phyloP scores from a whole-genome alignment of 1,284 basidiomycete genomes.

The Wallemia mellicola region DNA sequence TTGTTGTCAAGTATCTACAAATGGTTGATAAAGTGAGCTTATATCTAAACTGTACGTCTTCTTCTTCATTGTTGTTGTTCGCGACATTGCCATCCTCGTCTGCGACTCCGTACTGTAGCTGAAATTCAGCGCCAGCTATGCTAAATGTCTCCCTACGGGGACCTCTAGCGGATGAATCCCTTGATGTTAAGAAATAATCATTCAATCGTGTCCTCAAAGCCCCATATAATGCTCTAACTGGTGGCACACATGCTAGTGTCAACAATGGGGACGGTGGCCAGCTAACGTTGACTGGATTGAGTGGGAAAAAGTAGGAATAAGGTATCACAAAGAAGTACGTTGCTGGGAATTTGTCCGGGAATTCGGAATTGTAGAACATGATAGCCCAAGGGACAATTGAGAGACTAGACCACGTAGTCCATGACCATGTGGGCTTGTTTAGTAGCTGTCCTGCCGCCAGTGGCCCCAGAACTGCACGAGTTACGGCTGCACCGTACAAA shows the following conservation, averaged over 20 bases:
- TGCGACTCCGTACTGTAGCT: not conserved
- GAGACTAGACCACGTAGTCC: not conserved
- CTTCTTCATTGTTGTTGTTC: not conserved
- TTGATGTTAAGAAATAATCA: no score
- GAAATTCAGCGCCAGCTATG: not conserved
- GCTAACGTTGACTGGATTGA: not conserved
- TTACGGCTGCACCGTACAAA: not conserved
- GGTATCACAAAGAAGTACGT: not conserved
- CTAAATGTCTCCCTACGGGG: not conserved
- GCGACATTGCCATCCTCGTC: not conserved
- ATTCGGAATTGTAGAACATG: not conserved
- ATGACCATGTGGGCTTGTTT: not conserved
- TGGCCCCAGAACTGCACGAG: not conserved
- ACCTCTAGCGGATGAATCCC: not conserved
- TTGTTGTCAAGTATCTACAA: not conserved
- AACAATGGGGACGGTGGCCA: not conserved
- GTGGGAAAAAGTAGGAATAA: not conserved
- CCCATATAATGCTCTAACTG: not conserved
- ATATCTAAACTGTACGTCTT: not conserved
- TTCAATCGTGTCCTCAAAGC: not conserved
- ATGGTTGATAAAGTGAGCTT: not conserved
- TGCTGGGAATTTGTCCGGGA: not conserved
- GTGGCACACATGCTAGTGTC: not conserved
- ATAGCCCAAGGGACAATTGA: not conserved
- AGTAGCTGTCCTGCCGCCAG: not conserved